phyloP scores from a whole-genome alignment of 1,284 basidiomycete species.

The Fomitopsis betulina region DNA sequence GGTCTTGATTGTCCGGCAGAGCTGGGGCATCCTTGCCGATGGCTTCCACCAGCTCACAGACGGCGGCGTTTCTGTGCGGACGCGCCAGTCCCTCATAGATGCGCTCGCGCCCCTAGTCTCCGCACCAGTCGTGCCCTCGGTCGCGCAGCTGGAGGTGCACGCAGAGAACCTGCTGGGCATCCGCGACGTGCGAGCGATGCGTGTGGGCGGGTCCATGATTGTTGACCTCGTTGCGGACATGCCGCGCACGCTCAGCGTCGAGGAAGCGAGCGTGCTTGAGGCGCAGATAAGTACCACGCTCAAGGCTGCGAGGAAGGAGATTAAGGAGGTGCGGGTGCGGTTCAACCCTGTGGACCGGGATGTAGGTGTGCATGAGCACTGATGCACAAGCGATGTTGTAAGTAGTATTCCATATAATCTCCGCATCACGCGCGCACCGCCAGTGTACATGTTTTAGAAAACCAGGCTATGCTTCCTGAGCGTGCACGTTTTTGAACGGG shows the following conservation, averaged over 20 bases:
- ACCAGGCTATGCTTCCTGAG: too few species aligned
- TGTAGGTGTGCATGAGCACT: neutral
- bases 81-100: conserved; percentile 46
- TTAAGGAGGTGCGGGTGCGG: conserved; percentile 76
- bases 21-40: conserved; percentile 64
- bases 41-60: conserved; percentile 86
- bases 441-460: too few species aligned
- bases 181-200: conserved; percentile 68
- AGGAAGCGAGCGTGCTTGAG: conserved; percentile 58
- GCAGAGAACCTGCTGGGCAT: conserved; percentile 40
- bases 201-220: conserved; percentile 70
- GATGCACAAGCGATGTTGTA: neutral
- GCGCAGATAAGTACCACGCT: conserved; percentile 56
- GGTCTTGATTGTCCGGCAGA: conserved; percentile 84
- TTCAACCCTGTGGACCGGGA: conserved; percentile 47
- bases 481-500: too few species aligned
- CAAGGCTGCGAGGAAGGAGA: conserved; percentile 60
- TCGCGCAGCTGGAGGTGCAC: conserved; percentile 9
- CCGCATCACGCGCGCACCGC: neutral
- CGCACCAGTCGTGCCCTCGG: conserved; percentile 23
- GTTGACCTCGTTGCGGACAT: conserved; percentile 76
- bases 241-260: conserved; percentile 52
- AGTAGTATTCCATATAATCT: neutral
- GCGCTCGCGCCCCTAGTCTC: conserved; percentile 53
- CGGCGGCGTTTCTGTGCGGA: conserved; percentile 66